Evolutionary conservation across 1,284 basidiomycete species (phyloP).

Genomic region (Tremellales sp.): DNA sequence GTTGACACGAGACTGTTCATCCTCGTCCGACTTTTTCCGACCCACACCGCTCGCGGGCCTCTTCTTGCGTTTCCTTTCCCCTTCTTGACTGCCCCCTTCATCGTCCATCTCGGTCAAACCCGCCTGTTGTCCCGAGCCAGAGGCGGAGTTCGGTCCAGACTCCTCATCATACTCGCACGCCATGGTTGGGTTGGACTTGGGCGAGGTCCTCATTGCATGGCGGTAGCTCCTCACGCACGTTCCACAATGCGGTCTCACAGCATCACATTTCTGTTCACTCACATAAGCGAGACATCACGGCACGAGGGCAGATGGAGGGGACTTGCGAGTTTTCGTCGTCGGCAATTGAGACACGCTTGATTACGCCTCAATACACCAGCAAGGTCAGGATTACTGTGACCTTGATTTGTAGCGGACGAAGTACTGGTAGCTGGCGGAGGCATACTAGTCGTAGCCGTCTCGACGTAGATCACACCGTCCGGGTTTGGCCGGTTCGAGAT

Average conservation of each 20-base stretch:
- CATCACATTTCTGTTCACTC: constrained; percentile 49
- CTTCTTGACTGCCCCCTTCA: constrained; percentile 12
- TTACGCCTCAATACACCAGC: constrained; percentile 32
- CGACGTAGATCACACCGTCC: background rate
- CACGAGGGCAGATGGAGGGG: no score
- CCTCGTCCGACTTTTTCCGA: constrained; percentile 24
- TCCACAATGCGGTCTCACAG: constrained; percentile 42
- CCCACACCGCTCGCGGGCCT: constrained; percentile 23
- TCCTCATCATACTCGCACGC: constrained; percentile 45
- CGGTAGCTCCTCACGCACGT: constrained; percentile 45
- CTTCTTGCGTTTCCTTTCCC: constrained; percentile 32
- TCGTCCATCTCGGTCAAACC: constrained; percentile 5
- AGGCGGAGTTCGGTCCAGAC: background rate
- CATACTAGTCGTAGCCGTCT: background rate
- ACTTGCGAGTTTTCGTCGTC: constrained; percentile 31
- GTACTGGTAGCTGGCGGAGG: no score
- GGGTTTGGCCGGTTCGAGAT: constrained; percentile 1
- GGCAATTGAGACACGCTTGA: constrained; percentile 36
- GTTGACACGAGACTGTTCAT: constrained; percentile 5
- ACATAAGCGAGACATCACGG: no score
- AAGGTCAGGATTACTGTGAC: constrained; percentile 12
- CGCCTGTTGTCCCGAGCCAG: background rate
- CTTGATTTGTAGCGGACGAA: background rate
- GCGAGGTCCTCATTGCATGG: constrained; percentile 37
- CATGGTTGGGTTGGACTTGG: constrained; percentile 33